Percentiles rank a stretch among this genome's conserved stretches.
These are phyloP conservation scores for Porcisia hertigi DNA, from an alignment of 208 protist species.

Conservation along the genomic window DNA sequence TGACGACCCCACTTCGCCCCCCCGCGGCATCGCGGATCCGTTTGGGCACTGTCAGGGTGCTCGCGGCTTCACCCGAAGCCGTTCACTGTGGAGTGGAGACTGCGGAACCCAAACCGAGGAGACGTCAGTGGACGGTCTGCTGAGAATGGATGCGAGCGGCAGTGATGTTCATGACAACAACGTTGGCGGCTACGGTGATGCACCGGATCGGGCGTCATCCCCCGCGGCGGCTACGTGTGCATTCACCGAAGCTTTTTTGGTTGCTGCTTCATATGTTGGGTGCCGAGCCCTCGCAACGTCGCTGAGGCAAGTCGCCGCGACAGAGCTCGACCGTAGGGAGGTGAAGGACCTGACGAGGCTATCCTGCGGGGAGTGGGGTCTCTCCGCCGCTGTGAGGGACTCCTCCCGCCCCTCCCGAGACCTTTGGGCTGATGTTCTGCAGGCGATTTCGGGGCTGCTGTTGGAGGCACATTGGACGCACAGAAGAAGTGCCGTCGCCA, in stretches of 20 bases:
- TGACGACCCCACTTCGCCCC: background rate
- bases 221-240: conserved; percentile 11
- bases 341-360: background rate
- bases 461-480: conserved; percentile 18
- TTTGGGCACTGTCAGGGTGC: background rate
- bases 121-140: background rate
- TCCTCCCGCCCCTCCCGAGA: background rate
- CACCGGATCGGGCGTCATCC: background rate
- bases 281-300: conserved; percentile 15
- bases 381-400: background rate
- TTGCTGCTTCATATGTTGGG: conserved; percentile 22
- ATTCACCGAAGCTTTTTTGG: conserved; percentile 24
- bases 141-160: background rate
- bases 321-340: background rate
- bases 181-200: background rate
- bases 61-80: background rate
- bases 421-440: conserved; percentile 23
- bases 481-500: background rate
- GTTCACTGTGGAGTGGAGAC: conserved; percentile 16
- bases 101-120: background rate
- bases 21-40: background rate
- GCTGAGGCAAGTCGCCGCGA: background rate
- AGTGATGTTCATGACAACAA: background rate
- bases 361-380: background rate
- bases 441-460: conserved; percentile 11